Evolutionary conservation across 108 stramenopile genomes (phyloP), one percentile per base, ranked within the genome.

Genomic region (Epipyxis sp.): DNA sequence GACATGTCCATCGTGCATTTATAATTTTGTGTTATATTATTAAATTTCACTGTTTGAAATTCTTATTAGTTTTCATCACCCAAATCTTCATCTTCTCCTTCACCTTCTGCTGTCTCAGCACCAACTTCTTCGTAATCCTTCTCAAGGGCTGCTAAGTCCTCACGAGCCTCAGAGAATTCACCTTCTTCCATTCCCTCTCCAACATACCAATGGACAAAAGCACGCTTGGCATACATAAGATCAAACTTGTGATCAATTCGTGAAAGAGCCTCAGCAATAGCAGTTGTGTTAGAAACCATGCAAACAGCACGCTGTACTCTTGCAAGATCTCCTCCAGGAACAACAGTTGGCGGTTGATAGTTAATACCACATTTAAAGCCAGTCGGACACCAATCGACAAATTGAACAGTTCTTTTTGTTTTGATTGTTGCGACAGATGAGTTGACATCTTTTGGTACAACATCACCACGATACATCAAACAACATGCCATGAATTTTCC

Each of bases 191-290:
- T 98, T 88, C 98, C 96, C 87, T 97, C 98, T 59, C 98, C 96
- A 79, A 98, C 98, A 78, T 97, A 98, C 97, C 97, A 98, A 90
- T 98, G 95, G 69, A 98, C 96, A 81, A 99, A 99, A 78, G 98
- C 96, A 88, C 98, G 96, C 94, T 99, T 99, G 91, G 95, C 95
- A 86, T 99, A 99, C 98, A 99, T 99, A 72, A 97, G 93, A 88
- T 99, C 98, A 89, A 99, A 99, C 94, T 99, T 91, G 94, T 97
- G 96, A 81, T 99, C 96, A 76, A 99, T 97, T 85, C 96, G 94
- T 34, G 91, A 91, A 40, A 96, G 88, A 34, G 94, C 95, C 90
- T 96, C 97, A 68, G 93, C 97, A 85, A 98, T 97, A 82, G 97
- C 97, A 57, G 96, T 98, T 80, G 96, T 98, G 92, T 98, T 98